Percentiles rank a stretch among this genome's conserved stretches.
These are phyloP conservation scores for Allium cepa DNA, from an alignment of 106 monocot genomes.

Conservation along the genomic window DNA sequence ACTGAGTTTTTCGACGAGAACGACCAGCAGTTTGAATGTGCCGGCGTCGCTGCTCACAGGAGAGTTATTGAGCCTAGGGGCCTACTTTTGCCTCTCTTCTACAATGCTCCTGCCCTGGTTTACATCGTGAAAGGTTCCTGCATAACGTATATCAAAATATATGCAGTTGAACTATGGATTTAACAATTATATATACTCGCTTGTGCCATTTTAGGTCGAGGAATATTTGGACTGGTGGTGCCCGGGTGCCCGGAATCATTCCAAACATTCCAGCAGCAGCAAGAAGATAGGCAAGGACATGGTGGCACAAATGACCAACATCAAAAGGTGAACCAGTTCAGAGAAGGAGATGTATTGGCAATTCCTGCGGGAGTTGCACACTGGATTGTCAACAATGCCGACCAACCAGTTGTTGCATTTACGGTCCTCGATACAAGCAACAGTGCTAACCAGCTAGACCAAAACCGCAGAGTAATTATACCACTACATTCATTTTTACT, in stretches of 20 bases:
- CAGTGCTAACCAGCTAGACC: conserved; percentile 61
- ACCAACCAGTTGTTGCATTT: conserved; percentile 27
- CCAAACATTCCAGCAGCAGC: no score
- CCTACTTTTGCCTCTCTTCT: conserved; percentile 15
- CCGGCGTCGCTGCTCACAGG: conserved; percentile 17
- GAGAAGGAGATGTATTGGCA: conserved; percentile 46
- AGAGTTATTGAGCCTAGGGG: conserved; percentile 10
- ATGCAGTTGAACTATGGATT: no score
- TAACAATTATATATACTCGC: no score
- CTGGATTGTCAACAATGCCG: conserved; percentile 62
- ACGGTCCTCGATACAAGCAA: conserved; percentile 34
- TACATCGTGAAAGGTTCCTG: conserved; percentile 24
- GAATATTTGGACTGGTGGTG: conserved; percentile 14
- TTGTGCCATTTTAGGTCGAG: conserved; percentile 12
- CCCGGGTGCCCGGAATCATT: conserved; percentile 31
- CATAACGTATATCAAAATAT: no score
- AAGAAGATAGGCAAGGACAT: no score
- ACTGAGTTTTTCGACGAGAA: conserved; percentile 25
- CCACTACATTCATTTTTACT: not conserved
- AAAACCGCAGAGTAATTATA: conserved; percentile 7
- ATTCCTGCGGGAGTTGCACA: conserved; percentile 42
- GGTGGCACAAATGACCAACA: conserved; percentile 18
- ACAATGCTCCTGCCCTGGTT: conserved; percentile 22
- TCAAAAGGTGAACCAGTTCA: conserved; percentile 42
- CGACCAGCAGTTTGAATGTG: conserved; percentile 26